phyloP scores from a whole-genome alignment of 768 basidiomycete species.

The Mycena venus region DNA sequence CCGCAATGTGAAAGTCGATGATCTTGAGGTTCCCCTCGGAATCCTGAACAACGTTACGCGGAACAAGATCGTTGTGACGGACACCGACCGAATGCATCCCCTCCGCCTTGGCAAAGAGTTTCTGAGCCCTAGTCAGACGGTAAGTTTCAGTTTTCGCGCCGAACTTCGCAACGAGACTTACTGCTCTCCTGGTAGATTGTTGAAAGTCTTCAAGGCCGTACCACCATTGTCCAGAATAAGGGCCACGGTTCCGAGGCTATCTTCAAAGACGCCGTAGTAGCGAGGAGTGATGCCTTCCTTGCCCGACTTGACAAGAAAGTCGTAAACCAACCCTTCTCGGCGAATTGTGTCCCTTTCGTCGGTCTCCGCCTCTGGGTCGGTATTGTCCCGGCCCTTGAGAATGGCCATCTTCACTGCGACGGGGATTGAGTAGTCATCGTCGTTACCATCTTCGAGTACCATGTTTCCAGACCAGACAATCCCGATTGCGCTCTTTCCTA shows the following conservation, averaged over 20 bases:
- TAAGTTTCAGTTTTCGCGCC: neutral
- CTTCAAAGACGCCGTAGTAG: slow-evolving; percentile 17
- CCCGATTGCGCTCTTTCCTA: slow-evolving; percentile 1
- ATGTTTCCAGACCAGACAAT: slow-evolving; percentile 20
- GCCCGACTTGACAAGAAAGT: slow-evolving; percentile 7
- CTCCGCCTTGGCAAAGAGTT: slow-evolving; percentile 16
- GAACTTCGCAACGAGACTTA: neutral
- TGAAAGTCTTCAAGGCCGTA: slow-evolving; percentile 1
- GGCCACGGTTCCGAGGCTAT: slow-evolving; percentile 8
- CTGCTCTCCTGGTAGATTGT: neutral
- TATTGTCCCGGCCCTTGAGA: slow-evolving; percentile 1
- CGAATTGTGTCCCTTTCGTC: slow-evolving; percentile 6
- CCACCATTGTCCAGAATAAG: slow-evolving; percentile 20
- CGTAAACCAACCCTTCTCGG: slow-evolving; percentile 6
- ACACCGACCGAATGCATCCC: slow-evolving; percentile 25
- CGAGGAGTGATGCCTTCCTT: slow-evolving; percentile 6
- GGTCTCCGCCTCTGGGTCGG: neutral
- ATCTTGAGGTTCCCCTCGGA: slow-evolving; percentile 11
- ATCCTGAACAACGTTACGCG: slow-evolving; percentile 21
- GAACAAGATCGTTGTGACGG: slow-evolving; percentile 13
- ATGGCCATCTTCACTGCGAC: slow-evolving; percentile 21
- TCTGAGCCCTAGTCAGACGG: neutral
- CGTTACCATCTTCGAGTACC: slow-evolving; percentile 13
- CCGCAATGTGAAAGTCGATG: slow-evolving; percentile 29
- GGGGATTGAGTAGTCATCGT: neutral